Evolutionary conservation across 1,284 basidiomycete species (phyloP).

Genomic region (Blastosporella zonata): DNA sequence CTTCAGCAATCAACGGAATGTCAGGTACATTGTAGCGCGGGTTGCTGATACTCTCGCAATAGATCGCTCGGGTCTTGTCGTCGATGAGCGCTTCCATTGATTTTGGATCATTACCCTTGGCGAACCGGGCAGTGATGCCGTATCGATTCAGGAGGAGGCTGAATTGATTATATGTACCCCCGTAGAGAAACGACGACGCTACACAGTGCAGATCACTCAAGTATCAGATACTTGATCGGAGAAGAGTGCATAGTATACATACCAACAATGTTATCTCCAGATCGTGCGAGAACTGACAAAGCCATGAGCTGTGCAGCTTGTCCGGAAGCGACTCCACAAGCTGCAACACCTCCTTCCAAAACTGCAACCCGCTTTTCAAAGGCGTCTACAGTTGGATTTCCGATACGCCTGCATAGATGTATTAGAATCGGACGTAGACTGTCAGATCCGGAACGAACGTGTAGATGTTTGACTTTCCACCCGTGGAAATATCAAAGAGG

Average conservation of each 20-base stretch:
- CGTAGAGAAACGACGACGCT: slow-evolving; percentile 15
- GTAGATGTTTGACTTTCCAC: slow-evolving; percentile 15
- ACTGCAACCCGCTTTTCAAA: slow-evolving; percentile 61
- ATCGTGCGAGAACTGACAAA: slow-evolving; percentile 58
- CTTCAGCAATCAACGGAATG: slow-evolving; percentile 62
- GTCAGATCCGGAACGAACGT: slow-evolving; percentile 1
- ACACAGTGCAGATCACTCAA: background rate
- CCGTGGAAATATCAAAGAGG: slow-evolving; percentile 3
- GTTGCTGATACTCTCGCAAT: slow-evolving; percentile 75
- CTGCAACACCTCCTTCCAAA: slow-evolving; percentile 79
- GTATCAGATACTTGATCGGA: background rate
- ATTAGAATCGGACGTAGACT: background rate
- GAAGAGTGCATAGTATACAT: slow-evolving; percentile 23
- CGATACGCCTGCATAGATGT: slow-evolving; percentile 11
- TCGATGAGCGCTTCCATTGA: slow-evolving; percentile 63
- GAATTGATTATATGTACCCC: slow-evolving; percentile 19
- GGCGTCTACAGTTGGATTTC: slow-evolving; percentile 19
- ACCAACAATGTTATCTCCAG: slow-evolving; percentile 82
- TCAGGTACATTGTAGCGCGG: slow-evolving; percentile 68
- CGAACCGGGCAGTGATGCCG: slow-evolving; percentile 18
- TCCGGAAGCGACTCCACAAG: slow-evolving; percentile 77
- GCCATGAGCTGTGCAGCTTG: slow-evolving; percentile 84
- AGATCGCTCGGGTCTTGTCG: slow-evolving; percentile 63
- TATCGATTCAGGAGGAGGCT: slow-evolving; percentile 12
- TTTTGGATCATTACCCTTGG: slow-evolving; percentile 36